Evolutionary conservation across 495 filamentous ascomycete genomes (phyloP), one percentile per base, ranked within the genome.

Genomic region (Talaromyces trachyspermus): DNA sequence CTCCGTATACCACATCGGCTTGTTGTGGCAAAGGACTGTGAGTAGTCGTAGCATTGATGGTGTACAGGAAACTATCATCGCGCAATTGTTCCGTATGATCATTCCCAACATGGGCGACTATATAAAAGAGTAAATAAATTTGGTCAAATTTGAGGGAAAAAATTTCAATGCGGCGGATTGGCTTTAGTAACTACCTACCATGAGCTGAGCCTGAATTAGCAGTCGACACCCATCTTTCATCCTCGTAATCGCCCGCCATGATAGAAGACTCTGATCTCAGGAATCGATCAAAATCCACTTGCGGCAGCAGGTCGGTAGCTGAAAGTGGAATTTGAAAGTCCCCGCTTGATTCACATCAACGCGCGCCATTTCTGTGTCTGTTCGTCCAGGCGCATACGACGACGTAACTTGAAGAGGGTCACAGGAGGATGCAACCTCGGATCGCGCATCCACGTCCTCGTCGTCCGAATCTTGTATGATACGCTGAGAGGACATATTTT

Each of bases 381-480:
- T 24, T 46, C 11, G 25, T 6, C 14, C 26, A 15, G 39, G 32
- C 20, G 24, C 38, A 25, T 24, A 20, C 1, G 46, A 29, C 33
- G 46, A 23, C n/a, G n/a, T n/a, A 14, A 43, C 48, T 26, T 58
- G 57, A 4, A 48, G 43, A 7, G 61, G 51, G 5, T 52, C 56
- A 14, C 48, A 41, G 6, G 54, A 52, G n/a, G 57, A 48, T n/a
- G 58, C 53, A 5, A 54, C 38, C n/a, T 60, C 65, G 25, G 54
- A 52, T n/a, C 66, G 52, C 33, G 52, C 57, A 29, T 75, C 64
- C 6, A 68, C 71, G 12, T 24, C 30, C 45, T 76, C 74, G 17
- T 75, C 72, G 22, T 72, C 69, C 11, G 74, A 77, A 49, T 77
- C 74, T 42, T 71, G 68, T 23, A 77, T 72, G 12, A 76, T 59